A percentile compares a stretch with the other conserved stretches of the same genome.
phyloP scores from a whole-genome alignment of 129 eudicot species.

The Kitagawia praeruptora region DNA sequence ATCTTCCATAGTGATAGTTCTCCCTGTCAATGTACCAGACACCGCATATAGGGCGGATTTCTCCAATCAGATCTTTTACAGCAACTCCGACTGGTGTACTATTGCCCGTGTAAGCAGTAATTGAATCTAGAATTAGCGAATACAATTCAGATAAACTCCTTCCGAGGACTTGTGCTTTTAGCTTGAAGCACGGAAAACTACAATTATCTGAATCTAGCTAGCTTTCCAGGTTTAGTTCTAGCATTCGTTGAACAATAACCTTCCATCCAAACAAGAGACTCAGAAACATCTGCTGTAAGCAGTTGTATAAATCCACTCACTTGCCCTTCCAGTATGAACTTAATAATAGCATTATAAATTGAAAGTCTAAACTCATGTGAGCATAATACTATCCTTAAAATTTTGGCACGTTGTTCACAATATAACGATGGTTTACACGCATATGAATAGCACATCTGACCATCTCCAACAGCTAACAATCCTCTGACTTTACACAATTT shows the following conservation, averaged over 20 bases:
- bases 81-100: conserved; percentile 60
- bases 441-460: conserved; percentile 27
- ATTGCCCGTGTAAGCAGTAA: conserved; percentile 66
- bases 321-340: conserved; percentile 88
- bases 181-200: conserved; percentile 18
- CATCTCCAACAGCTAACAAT: conserved; percentile 26
- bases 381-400: conserved; percentile 46
- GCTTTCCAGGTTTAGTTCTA: conserved; percentile 18
- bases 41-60: conserved; percentile 49
- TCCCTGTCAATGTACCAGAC: conserved; percentile 37
- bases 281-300: conserved; percentile 49
- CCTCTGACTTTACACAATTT: conserved; percentile 53
- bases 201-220: conserved; percentile 11
- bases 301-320: conserved; percentile 48
- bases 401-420: conserved; percentile 44
- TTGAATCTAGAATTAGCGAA: conserved; percentile 56
- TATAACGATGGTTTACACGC: conserved; percentile 13
- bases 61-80: conserved; percentile 39
- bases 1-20: conserved; percentile 12
- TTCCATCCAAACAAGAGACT: conserved; percentile 66
- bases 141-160: conserved; percentile 58
- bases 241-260: conserved; percentile 16
- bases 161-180: conserved; percentile 61
- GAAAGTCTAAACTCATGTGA: conserved; percentile 64
- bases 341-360: conserved; percentile 57